A percentile compares a stretch with the other conserved stretches of the same genome.
phyloP scores from a whole-genome alignment of 2,329 filamentous ascomycete genomes.

The Talaromyces sp. region DNA sequence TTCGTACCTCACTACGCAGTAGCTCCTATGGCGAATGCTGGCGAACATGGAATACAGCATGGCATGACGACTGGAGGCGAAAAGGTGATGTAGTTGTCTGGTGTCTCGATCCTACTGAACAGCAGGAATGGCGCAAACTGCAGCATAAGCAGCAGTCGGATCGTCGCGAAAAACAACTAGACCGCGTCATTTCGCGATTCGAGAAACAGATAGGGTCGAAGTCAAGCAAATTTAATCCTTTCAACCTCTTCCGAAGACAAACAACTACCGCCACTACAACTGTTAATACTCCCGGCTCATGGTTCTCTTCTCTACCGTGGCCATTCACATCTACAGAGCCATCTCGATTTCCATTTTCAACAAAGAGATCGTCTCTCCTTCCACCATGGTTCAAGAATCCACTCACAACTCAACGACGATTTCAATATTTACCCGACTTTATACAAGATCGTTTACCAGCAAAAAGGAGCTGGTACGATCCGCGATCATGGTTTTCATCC shows the following conservation, averaged over 20 bases:
- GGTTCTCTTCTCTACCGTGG: conserved; percentile 10
- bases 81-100: conserved; percentile 62
- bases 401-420: background rate
- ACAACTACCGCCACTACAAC: background rate
- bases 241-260: background rate
- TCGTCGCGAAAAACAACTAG: conserved; percentile 32
- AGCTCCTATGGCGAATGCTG: conserved; percentile 56
- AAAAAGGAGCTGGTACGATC: conserved; percentile 4
- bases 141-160: conserved; percentile 25
- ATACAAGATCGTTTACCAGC: conserved; percentile 11
- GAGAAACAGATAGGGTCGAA: conserved; percentile 23
- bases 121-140: conserved; percentile 34
- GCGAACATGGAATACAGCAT: conserved; percentile 59
- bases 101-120: conserved; percentile 44
- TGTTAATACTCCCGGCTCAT: background rate
- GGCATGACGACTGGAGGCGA: conserved; percentile 60
- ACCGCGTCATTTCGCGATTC: conserved; percentile 34
- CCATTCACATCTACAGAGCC: conserved; percentile 9
- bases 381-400: conserved; percentile 12
- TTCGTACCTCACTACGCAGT: conserved; percentile 42
- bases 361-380: background rate
- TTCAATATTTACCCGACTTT: conserved; percentile 9
- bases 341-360: background rate
- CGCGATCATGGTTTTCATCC: conserved; percentile 24
- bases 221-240: background rate